Evolutionary conservation across 2,329 filamentous ascomycete species (phyloP).

Genomic region (Fusarium metavorans): DNA sequence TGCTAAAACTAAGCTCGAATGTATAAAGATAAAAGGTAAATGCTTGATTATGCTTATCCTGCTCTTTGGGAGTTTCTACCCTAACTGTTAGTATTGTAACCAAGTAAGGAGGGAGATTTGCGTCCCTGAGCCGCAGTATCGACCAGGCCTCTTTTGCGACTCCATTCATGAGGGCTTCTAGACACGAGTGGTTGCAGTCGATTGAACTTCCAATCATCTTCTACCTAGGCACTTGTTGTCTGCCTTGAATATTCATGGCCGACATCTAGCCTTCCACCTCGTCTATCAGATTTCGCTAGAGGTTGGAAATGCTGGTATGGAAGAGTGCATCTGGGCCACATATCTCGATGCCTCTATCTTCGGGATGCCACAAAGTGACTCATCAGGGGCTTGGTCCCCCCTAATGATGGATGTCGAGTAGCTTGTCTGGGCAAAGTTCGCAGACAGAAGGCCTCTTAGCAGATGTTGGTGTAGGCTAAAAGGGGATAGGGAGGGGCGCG

Average conservation of each 20-base stretch:
- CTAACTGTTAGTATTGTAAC: neutral
- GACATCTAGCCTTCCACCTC: neutral
- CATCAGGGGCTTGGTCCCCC: neutral
- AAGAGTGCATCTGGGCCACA: neutral
- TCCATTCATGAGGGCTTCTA: neutral
- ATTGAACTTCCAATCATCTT: neutral
- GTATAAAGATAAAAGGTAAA: no score
- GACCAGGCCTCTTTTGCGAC: neutral
- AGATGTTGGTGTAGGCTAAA: neutral
- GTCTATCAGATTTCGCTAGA: neutral
- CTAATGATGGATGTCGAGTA: neutral
- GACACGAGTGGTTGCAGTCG: neutral
- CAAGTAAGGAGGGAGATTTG: neutral
- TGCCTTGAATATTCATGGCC: neutral
- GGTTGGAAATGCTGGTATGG: rapidly evolving
- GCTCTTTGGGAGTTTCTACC: no score
- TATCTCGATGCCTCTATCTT: neutral
- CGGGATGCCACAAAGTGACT: neutral
- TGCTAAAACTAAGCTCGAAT: no score
- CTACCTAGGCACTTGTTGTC: neutral
- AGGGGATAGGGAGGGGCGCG: neutral
- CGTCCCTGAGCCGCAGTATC: neutral
- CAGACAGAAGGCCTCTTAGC: neutral
- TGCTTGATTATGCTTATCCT: no score
- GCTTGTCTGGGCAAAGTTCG: neutral